Base-by-base conservation (phyloP, 495 filamentous ascomycete species). In the Talaromyces borbonicus region DNA sequence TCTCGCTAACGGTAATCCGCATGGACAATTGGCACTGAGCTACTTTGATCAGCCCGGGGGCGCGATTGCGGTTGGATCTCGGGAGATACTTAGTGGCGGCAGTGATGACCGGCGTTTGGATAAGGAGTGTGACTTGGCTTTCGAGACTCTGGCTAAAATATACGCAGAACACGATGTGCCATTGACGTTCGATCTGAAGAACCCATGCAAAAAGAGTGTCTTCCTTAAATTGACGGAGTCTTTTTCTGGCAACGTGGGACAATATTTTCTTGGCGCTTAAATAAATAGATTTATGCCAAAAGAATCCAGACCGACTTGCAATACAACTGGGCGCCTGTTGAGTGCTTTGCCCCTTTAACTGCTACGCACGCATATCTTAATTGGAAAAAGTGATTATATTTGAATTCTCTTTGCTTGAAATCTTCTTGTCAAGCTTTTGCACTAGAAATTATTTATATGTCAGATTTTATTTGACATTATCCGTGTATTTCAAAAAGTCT, bases 11-110 rank as follows among this genome's bases (percentile, higher is more conserved):
- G 37, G 37, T 4, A 18, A 20, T 8, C 18, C 37, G 37, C 37
- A 40, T 25, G 37, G 37, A 22, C 37, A 40, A 18, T 40, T 40
- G n/a, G 37, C 37, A 15, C 15, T 40, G 37, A 40, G 37, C 23
- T 40, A 40, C 22, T 40, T 40, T 16, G 37, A 40, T n/a, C 18
- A 8, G 15, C 18, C 8, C 14, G 37, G 37, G 3, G 37, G 37
- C 15, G 37, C 18, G 8, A 18, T 11, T 40, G 37, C 18, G 37
- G 37, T 40, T n/a, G 37, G 18, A 22, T 5, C 37, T 22, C 37
- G 37, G 5, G 23, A 40, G 4, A 25, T 40, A n/a, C 37, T 40
- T 25, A 40, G 37, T 15, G 37, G 37, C 2, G n/a, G 23, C 18
- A 25, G 9, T 25, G n/a, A 2, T n/a, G 37, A 40, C 15, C 18